Conservation (phyloP, 2,329 filamentous ascomycete species). For the Periconia sp. region DNA sequence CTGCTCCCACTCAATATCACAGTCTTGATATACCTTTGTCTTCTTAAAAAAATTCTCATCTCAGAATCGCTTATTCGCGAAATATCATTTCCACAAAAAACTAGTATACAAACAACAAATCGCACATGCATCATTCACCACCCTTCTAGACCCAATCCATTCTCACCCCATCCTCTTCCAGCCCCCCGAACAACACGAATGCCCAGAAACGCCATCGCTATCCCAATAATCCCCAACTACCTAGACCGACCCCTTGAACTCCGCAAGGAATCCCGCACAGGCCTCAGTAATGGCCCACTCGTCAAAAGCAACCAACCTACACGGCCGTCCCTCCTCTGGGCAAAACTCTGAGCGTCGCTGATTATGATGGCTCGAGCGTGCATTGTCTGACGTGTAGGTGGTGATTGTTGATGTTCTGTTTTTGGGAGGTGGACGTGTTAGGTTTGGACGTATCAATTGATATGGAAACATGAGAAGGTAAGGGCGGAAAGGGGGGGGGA, state of each 20-base stretch:
- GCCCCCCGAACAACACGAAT: no score
- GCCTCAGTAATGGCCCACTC: background rate
- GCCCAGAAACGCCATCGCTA: no score
- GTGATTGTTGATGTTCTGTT: slow-evolving; percentile 1
- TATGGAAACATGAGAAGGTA: no score
- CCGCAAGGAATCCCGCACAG: background rate
- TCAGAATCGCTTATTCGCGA: no score
- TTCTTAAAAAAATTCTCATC: no score
- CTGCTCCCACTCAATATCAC: background rate
- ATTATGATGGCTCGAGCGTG: background rate
- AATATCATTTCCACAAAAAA: no score
- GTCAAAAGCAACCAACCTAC: background rate
- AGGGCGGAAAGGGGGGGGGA: no score
- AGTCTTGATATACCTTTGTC: background rate
- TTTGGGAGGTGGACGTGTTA: background rate
- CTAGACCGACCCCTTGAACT: background rate
- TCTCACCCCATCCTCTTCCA: no score
- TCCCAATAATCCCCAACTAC: no score
- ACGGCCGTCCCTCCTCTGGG: background rate
- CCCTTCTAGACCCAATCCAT: no score
- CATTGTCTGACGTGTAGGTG: background rate
- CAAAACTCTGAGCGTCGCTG: background rate
- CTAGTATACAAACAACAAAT: no score
- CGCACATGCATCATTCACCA: no score
- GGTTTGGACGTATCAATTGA: background rate